Evolutionary conservation across 345 rosid species (phyloP).

Genomic region (Raphanus sativus): DNA sequence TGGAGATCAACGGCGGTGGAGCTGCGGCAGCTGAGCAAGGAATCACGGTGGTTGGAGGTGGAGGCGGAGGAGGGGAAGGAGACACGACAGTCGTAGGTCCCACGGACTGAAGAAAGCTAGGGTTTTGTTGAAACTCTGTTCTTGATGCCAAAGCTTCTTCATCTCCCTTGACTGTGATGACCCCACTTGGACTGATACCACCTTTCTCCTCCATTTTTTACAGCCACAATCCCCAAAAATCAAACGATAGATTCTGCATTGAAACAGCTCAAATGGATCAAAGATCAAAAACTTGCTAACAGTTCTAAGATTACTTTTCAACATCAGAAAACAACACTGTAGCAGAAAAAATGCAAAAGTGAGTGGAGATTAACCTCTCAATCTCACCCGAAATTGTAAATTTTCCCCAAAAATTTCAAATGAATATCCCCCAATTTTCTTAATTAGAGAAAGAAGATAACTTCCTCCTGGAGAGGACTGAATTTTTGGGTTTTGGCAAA

Average conservation of each 20-base stretch:
- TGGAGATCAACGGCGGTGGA: slow-evolving; percentile 17
- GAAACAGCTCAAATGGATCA: slow-evolving; percentile 16
- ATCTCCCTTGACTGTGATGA: slow-evolving; percentile 46
- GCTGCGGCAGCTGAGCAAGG: slow-evolving; percentile 23
- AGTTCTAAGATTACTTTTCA: slow-evolving; percentile 1
- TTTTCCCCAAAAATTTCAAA: slow-evolving; percentile 23
- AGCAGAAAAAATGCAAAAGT: slow-evolving; percentile 31
- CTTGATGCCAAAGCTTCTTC: slow-evolving; percentile 56
- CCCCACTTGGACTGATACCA: slow-evolving; percentile 49
- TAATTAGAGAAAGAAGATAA: slow-evolving; percentile 18
- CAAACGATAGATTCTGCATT: not conserved
- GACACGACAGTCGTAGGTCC: slow-evolving; percentile 33
- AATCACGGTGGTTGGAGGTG: slow-evolving; percentile 21
- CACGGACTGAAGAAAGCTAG: slow-evolving; percentile 36
- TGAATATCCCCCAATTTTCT: slow-evolving; percentile 10
- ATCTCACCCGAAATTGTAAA: slow-evolving; percentile 19
- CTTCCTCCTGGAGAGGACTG: slow-evolving; percentile 9
- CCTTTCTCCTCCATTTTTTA: slow-evolving; percentile 66
- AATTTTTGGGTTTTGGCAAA: slow-evolving; percentile 23
- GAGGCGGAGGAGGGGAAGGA: not conserved
- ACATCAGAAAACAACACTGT: slow-evolving; percentile 13
- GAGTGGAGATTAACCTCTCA: slow-evolving; percentile 22
- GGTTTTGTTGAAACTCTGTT: slow-evolving; percentile 49
- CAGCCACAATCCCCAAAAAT: slow-evolving; percentile 10
- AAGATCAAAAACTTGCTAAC: slow-evolving; percentile 26